phyloP scores from a whole-genome alignment of 1,139 yeast species.

The Saccharomycopsis crataegensis region DNA sequence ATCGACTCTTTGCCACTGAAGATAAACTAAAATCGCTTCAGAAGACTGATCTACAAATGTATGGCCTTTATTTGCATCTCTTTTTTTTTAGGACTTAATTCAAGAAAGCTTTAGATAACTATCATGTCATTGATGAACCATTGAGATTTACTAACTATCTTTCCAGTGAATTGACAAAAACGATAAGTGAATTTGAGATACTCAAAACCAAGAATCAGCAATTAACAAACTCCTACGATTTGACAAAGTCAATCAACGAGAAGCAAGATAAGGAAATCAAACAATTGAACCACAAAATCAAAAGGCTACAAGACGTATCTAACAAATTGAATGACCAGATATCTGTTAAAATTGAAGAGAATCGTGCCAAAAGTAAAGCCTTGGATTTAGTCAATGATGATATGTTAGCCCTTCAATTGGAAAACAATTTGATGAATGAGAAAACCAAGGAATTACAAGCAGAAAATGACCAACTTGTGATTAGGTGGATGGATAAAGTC shows the following conservation, averaged over 20 bases:
- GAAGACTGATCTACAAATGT: conserved; percentile 13
- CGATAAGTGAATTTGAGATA: background rate
- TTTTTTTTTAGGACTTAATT: background rate
- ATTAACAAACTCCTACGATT: background rate
- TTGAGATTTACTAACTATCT: background rate
- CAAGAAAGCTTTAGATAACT: background rate
- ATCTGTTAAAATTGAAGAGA: conserved; percentile 7
- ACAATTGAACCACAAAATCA: background rate
- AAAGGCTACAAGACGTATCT: background rate
- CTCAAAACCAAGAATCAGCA: background rate
- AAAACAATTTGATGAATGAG: conserved; percentile 16
- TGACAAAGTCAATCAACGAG: background rate
- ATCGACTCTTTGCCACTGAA: conserved; percentile 7
- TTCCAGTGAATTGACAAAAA: conserved; percentile 4
- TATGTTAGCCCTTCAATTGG: conserved; percentile 17
- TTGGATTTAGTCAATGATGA: conserved; percentile 16
- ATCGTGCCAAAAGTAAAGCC: conserved; percentile 7
- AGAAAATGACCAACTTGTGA: conserved; percentile 12
- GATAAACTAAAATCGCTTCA: conserved; percentile 5
- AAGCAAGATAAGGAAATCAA: background rate
- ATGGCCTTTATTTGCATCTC: background rate
- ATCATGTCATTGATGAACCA: background rate
- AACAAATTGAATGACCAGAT: conserved; percentile 2
- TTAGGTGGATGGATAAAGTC: conserved; percentile 16
- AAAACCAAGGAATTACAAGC: conserved; percentile 6